Conservation (phyloP, 805 yeast genomes). For the Debaryomyces castellii region DNA sequence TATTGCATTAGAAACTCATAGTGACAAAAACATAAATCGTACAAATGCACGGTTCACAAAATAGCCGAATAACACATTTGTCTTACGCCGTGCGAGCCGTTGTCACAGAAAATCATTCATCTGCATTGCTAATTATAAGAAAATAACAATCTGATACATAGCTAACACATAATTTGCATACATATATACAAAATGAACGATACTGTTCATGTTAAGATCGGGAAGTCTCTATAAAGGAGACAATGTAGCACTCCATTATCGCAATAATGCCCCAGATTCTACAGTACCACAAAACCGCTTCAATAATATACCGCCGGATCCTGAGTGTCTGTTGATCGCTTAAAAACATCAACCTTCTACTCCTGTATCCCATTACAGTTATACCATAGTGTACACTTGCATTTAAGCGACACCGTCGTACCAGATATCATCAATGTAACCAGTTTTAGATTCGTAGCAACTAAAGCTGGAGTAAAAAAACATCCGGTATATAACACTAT, state of each 20-base stretch:
- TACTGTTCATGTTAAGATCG: no score
- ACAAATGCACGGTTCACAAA: not conserved
- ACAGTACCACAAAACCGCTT: not conserved
- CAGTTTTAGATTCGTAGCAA: not conserved
- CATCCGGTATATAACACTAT: not conserved
- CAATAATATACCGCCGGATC: not conserved
- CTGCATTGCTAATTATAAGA: not conserved
- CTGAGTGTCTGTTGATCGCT: not conserved
- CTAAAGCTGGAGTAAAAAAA: not conserved
- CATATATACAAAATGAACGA: not conserved
- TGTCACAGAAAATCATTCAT: not conserved
- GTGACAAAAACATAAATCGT: not conserved
- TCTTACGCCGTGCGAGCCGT: not conserved
- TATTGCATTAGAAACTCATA: not conserved
- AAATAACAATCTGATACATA: not conserved
- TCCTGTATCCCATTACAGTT: no score
- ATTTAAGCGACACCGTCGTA: not conserved
- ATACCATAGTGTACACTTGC: no score
- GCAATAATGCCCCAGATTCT: not conserved
- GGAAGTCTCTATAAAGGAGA: no score
- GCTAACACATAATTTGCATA: not conserved
- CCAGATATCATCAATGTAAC: not conserved
- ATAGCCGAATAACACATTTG: not conserved
- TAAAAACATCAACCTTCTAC: no score
- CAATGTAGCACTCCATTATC: no score